Base-by-base conservation (phyloP, 257 asterid species). In the Nicotiana knightiana region DNA sequence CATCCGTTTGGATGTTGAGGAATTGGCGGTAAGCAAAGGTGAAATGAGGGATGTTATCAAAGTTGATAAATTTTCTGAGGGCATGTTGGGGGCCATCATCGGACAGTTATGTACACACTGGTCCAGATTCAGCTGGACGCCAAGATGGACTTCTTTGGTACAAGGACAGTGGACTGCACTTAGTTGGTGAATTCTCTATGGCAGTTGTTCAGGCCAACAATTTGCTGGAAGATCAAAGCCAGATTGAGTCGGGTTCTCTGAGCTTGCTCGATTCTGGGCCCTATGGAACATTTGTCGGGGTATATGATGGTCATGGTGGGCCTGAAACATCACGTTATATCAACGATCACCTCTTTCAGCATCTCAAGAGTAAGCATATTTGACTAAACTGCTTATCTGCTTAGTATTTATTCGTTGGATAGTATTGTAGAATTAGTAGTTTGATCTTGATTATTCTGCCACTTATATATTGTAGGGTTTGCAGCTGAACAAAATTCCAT, bases 31-130 rank as follows among this genome's bases (percentile, higher is more conserved):
- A 84, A 85, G 71, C 88, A 68, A 82, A 85, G 90, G 85, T 89
- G 92, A 89, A 83, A 89, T 89, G 92, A 87, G 92, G 92, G 92
- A 89, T 89, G 92, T 84, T 89, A 89, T 87, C 90, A 84, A 87
- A 82, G 83, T 86, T 89, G 84, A 87, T 89, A 89, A 85, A 84
- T 83, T 84, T 89, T 77, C 80, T 87, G 62, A 86, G 63, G 89
- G 89, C 87, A 82, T 89, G 92, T 77, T 87, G 92, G 89, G 84
- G 87, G 73, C 83, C 88, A 46, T 84, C 92, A 24, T 76, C 86
- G 6, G 85, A 81, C 61, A 64, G 76, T 32, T 76, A 33, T 73
- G 67, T 86, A 35, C 89, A 86, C 55, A 62, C 80, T 43, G 85
- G 88, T 87, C 54, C 88, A 37, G 92, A 87, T 73, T 46, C 90